Conservation (phyloP, 2,329 filamentous ascomycete genomes). For the Colletotrichum sp. region DNA sequence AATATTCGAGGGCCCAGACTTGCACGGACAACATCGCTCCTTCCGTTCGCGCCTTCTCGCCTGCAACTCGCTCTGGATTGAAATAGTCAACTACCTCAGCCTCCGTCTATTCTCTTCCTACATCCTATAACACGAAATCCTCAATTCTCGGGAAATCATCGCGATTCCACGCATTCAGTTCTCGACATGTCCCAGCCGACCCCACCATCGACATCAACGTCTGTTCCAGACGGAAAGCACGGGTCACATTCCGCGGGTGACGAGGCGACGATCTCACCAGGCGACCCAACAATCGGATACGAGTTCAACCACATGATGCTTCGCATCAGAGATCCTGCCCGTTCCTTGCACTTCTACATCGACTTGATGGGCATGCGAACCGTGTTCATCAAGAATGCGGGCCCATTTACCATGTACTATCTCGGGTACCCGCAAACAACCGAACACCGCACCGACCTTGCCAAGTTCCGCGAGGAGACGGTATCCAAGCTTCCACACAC, state of each 20-base stretch:
- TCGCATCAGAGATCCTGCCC: neutral
- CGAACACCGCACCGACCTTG: neutral
- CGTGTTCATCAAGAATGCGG: neutral
- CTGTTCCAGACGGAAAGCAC: neutral
- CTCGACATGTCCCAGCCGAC: neutral
- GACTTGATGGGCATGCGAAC: neutral
- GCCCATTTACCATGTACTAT: accelerated
- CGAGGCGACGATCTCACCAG: neutral
- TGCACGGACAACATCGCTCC: too few relatives aligned
- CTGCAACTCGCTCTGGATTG: too few relatives aligned
- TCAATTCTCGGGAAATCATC: too few relatives aligned
- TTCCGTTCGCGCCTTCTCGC: too few relatives aligned
- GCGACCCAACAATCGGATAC: neutral
- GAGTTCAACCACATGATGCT: neutral
- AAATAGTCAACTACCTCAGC: too few relatives aligned
- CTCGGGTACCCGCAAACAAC: neutral
- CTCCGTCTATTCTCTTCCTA: too few relatives aligned
- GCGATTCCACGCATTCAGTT: accelerated
- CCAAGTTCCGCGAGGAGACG: neutral
- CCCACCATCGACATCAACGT: accelerated
- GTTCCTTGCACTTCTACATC: neutral
- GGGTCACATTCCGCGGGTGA: accelerated
- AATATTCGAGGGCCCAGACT: too few relatives aligned
- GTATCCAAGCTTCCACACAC: neutral
- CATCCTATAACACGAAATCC: accelerated